Percentiles rank a stretch among this genome's conserved stretches.
phyloP scores from a whole-genome alignment of 2,329 filamentous ascomycete genomes.

The Trichoderma asperellum region DNA sequence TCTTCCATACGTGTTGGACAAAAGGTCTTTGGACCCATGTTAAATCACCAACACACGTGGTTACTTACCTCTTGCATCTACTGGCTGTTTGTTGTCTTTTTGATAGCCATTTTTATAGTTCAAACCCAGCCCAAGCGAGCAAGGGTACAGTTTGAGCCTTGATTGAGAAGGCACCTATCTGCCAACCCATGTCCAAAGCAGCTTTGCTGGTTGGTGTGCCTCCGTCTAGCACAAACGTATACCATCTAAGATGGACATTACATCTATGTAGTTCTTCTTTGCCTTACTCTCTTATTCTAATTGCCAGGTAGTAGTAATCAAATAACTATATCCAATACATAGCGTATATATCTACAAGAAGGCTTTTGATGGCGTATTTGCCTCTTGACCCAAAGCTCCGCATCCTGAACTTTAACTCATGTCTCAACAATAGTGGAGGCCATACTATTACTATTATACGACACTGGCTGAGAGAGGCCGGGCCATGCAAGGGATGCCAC shows the following conservation, averaged over 20 bases:
- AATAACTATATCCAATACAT: too few relatives aligned
- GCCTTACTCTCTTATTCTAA: neutral
- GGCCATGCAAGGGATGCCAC: neutral
- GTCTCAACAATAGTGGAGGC: neutral
- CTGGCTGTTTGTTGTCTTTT: neutral
- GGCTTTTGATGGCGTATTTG: neutral
- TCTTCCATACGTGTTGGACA: neutral
- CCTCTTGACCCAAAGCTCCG: neutral
- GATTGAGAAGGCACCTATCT: neutral
- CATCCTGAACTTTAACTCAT: neutral
- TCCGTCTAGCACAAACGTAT: too few relatives aligned
- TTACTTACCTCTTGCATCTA: neutral
- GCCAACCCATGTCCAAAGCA: too few relatives aligned
- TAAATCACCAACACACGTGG: neutral
- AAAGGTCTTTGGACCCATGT: neutral
- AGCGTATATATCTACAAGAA: neutral
- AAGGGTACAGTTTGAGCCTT: neutral
- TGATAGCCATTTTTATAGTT: neutral
- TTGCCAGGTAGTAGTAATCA: neutral
- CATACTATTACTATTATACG: neutral
- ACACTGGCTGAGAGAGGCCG: neutral
- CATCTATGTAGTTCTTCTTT: neutral
- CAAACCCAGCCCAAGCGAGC: neutral
- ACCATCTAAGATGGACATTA: neutral
- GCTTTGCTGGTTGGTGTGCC: too few relatives aligned